Percentiles rank a stretch among this genome's conserved stretches.
These are phyloP conservation scores for Lagerstroemia speciosa DNA, from an alignment of 345 rosid genomes.

Conservation along the genomic window DNA sequence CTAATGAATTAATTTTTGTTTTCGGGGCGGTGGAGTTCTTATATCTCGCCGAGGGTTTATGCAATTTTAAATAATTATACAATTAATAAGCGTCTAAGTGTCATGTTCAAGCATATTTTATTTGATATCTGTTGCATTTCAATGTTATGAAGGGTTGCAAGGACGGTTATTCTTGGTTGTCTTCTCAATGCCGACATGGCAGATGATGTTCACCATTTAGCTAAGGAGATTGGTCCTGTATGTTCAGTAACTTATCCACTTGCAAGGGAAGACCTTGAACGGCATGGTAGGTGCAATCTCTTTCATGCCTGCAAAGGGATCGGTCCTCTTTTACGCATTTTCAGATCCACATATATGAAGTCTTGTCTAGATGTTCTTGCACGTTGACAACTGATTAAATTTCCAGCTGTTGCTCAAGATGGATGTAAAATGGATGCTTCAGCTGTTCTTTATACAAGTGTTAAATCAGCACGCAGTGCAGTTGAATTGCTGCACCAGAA, in stretches of 20 bases:
- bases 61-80: neutral
- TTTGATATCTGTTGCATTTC: conserved; percentile 8
- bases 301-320: neutral
- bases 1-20: no score
- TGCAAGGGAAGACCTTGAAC: conserved; percentile 54
- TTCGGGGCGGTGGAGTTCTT: no score
- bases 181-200: conserved; percentile 63
- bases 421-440: conserved; percentile 88
- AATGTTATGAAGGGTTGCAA: conserved; percentile 59
- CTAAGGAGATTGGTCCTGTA: conserved; percentile 56
- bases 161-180: conserved; percentile 87
- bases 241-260: conserved; percentile 84
- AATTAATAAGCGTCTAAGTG: neutral
- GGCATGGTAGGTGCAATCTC: conserved; percentile 44
- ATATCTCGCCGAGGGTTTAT: neutral
- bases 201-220: conserved; percentile 53
- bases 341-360: neutral
- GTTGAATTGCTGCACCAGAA: conserved; percentile 60
- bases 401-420: conserved; percentile 75
- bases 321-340: neutral
- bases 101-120: neutral
- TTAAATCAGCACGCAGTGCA: conserved; percentile 63
- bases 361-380: neutral
- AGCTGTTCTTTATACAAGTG: conserved; percentile 73
- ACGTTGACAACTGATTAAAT: neutral